Conservation (phyloP, 2,329 filamentous ascomycete genomes). For the Nectriaceae sp. region DNA sequence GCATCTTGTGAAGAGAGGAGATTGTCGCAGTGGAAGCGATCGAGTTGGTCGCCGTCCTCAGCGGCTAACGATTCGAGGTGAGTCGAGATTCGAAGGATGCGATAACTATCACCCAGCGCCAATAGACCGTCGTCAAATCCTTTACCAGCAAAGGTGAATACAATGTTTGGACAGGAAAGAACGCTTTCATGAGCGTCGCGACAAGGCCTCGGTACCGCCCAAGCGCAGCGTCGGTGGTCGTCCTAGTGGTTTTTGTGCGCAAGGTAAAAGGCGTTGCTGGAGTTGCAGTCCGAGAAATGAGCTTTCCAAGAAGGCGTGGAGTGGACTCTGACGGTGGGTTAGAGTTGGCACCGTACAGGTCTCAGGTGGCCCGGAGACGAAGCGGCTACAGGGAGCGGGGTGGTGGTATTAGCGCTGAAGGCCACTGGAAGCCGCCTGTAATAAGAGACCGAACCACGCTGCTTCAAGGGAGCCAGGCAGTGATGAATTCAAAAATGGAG, state of each 20-base stretch:
- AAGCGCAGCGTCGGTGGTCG: conserved; percentile 20
- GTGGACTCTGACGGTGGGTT: conserved; percentile 14
- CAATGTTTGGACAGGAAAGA: conserved; percentile 9
- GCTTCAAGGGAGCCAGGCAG: not conserved
- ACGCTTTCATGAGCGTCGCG: conserved; percentile 17
- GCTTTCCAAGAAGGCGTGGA: conserved; percentile 25
- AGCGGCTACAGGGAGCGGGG: not conserved
- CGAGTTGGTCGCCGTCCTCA: not conserved
- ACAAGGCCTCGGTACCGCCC: conserved; percentile 16
- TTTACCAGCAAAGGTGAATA: conserved; percentile 9
- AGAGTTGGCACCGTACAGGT: not conserved
- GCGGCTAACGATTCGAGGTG: not conserved
- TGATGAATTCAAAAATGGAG: no score
- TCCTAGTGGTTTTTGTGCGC: conserved; percentile 24
- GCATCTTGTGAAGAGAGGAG: conserved; percentile 27
- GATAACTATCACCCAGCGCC: conserved; percentile 9
- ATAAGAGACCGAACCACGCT: not conserved
- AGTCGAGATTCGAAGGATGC: conserved; percentile 2
- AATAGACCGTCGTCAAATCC: conserved; percentile 6
- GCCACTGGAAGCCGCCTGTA: not conserved
- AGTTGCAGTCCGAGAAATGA: conserved; percentile 31
- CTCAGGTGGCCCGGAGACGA: not conserved
- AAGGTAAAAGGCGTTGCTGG: conserved; percentile 27
- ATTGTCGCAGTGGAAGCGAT: not conserved
- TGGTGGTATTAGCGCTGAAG: not conserved